These are phyloP conservation scores for Sclerotinia minor DNA, from an alignment of 2,329 filamentous ascomycete species.

Conservation along the genomic window DNA sequence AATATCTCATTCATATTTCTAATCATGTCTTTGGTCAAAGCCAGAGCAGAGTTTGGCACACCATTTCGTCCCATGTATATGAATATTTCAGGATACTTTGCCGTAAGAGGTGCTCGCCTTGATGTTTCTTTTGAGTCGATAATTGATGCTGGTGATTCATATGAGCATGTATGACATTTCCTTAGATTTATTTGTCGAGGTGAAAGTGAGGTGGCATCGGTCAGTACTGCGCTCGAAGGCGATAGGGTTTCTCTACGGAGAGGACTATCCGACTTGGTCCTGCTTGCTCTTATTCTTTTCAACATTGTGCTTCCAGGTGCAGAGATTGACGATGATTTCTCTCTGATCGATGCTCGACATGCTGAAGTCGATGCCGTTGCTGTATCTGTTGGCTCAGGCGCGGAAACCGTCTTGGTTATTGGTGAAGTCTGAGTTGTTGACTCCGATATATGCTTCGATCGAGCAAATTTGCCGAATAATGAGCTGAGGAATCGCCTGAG, in stretches of 20 bases:
- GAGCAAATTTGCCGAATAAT: background rate
- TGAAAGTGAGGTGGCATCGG: constrained; percentile 1
- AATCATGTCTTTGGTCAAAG: constrained; percentile 18
- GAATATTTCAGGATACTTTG: constrained; percentile 22
- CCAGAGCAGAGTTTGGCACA: constrained; percentile 11
- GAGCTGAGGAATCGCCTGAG: background rate
- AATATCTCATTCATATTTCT: constrained; percentile 16
- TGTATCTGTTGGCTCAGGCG: background rate
- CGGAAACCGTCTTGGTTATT: background rate
- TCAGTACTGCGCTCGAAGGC: background rate
- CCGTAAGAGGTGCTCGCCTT: background rate
- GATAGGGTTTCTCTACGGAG: background rate
- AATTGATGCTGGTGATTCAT: background rate
- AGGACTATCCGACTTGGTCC: background rate
- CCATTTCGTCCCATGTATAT: constrained; percentile 18
- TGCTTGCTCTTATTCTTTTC: constrained; percentile 2
- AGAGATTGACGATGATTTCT: background rate
- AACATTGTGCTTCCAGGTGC: background rate
- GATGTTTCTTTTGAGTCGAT: background rate
- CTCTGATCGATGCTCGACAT: background rate
- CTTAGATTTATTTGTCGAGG: background rate
- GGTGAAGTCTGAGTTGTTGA: background rate
- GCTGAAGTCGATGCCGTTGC: background rate
- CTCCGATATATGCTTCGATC: background rate
- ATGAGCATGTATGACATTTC: constrained; percentile 13